phyloP scores from a whole-genome alignment of 2,329 filamentous ascomycete genomes.

The Aspergillaceae sp. region DNA sequence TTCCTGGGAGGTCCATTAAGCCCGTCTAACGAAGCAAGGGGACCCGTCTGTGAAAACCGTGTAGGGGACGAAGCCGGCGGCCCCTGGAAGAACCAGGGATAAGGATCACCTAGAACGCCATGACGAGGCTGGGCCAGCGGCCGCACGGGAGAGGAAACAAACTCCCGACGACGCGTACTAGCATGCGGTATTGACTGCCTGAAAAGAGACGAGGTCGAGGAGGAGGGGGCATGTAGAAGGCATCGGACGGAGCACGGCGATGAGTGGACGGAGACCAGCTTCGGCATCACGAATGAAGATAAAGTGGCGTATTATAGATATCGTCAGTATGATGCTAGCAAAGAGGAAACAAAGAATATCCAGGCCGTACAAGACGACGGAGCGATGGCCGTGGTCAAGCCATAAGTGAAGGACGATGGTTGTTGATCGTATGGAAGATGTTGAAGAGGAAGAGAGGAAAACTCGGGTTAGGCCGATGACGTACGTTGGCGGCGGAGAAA shows the following conservation, averaged over 20 bases:
- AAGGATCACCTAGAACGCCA: conserved; percentile 24
- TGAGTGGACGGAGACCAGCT: conserved; percentile 12
- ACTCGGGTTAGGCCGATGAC: neutral
- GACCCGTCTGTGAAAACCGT: conserved; percentile 17
- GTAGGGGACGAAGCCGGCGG: conserved; percentile 7
- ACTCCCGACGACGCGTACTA: conserved; percentile 12
- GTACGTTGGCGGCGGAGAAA: neutral
- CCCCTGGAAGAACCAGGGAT: conserved; percentile 21
- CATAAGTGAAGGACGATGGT: neutral
- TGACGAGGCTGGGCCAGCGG: conserved; percentile 30
- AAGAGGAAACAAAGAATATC: neutral
- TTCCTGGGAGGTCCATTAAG: conserved; percentile 8
- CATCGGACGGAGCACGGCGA: conserved; percentile 6
- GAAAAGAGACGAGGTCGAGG: neutral
- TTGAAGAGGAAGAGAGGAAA: neutral
- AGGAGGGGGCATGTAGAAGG: conserved; percentile 1
- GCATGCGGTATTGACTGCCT: conserved; percentile 2
- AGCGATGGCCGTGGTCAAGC: conserved; percentile 1
- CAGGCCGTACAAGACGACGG: conserved; percentile 4
- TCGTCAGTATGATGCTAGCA: too few species aligned
- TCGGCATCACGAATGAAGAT: conserved; percentile 17
- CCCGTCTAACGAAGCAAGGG: conserved; percentile 15
- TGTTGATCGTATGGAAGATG: neutral
- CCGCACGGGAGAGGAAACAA: conserved; percentile 20
- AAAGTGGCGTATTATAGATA: too few species aligned